Evolutionary conservation across 768 basidiomycete species (phyloP).

Genomic region (Mycena vitilis): DNA sequence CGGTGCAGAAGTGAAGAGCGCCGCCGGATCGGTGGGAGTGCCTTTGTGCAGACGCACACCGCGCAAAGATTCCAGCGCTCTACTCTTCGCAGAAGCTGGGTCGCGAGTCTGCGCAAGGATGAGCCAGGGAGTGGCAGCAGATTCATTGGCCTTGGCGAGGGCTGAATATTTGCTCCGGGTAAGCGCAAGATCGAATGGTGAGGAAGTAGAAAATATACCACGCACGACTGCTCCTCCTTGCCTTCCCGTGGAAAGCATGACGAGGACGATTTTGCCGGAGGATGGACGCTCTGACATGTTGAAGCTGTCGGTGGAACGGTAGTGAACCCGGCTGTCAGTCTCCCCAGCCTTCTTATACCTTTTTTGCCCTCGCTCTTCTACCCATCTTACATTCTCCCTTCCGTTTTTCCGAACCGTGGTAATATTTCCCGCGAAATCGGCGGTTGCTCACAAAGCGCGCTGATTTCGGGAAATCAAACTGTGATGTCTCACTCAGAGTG

Average conservation of each 20-base stretch:
- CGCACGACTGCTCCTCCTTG: slow-evolving; percentile 17
- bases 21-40: background rate
- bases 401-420: no score
- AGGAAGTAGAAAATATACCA: no score
- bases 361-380: no score
- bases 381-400: no score
- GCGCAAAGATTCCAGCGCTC: slow-evolving; percentile 2
- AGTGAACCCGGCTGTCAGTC: no score
- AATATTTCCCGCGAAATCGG: no score
- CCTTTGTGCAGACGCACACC: slow-evolving; percentile 24
- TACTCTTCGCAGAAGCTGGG: slow-evolving; percentile 3
- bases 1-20: slow-evolving; percentile 16
- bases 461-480: no score
- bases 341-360: no score
- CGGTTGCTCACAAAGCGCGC: no score
- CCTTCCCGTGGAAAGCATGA: slow-evolving; percentile 32
- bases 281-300: slow-evolving; percentile 1
- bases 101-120: slow-evolving; percentile 32
- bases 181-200: no score
- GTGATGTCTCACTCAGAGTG: no score
- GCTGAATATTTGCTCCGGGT: background rate
- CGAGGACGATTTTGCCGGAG: slow-evolving; percentile 21
- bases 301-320: no score
- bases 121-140: slow-evolving; percentile 16
- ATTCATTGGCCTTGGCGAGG: slow-evolving; percentile 11